A percentile compares a stretch with the other conserved stretches of the same genome.
Evolutionary conservation across 116 monocot species (phyloP).

Genomic region (Posidonia oceanica): DNA sequence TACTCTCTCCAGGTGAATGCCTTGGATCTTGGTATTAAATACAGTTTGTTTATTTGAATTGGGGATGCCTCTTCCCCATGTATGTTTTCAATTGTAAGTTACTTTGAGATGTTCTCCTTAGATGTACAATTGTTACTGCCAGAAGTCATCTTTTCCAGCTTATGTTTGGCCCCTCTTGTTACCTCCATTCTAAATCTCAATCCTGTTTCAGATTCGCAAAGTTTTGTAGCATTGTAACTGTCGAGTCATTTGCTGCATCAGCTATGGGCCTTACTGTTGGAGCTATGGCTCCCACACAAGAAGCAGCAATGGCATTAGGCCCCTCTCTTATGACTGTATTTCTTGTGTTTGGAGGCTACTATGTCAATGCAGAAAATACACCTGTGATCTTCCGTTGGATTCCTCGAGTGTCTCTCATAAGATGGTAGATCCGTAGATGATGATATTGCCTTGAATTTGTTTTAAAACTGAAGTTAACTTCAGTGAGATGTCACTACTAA

Average conservation of each 20-base stretch:
- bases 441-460: background rate
- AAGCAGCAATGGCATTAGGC: conserved; percentile 98
- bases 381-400: conserved; percentile 93
- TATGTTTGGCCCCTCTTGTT: background rate
- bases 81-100: background rate
- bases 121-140: background rate
- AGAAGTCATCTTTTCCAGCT: background rate
- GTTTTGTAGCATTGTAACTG: conserved; percentile 80
- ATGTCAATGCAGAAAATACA: conserved; percentile 90
- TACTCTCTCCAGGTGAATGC: conserved; percentile 51
- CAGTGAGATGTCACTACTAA: background rate
- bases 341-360: conserved; percentile 97
- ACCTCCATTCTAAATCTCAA: too few relatives aligned
- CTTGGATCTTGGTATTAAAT: background rate
- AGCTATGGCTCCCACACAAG: conserved; percentile 89
- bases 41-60: background rate
- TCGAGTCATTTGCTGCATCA: conserved; percentile 93
- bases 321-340: conserved; percentile 98
- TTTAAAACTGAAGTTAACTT: background rate
- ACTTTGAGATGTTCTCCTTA: background rate
- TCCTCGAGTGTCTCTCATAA: conserved; percentile 51
- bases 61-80: background rate
- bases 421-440: conserved; percentile 20
- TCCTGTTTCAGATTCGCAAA: conserved; percentile 52
- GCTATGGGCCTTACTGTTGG: conserved; percentile 97